Percentiles rank a stretch among this genome's conserved stretches.
These are phyloP conservation scores for Orobanche coerulescens DNA, from an alignment of 257 asterid genomes.

Conservation along the genomic window DNA sequence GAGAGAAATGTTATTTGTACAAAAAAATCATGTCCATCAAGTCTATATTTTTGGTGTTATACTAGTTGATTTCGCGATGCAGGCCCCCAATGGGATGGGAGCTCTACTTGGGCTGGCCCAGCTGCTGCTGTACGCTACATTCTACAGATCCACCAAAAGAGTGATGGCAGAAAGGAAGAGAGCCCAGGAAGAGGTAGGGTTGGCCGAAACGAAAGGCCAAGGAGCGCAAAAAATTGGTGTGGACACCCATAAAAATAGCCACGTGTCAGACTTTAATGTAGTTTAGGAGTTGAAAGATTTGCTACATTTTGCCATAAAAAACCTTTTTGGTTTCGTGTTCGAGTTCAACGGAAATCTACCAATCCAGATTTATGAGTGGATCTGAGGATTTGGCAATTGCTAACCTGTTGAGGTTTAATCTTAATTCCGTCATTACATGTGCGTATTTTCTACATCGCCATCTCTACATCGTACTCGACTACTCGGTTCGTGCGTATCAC, in stretches of 20 bases:
- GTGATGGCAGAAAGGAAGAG: constrained; percentile 44
- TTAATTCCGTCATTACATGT: no score
- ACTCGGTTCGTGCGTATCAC: no score
- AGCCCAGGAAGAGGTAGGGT: constrained; percentile 33
- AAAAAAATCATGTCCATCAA: no score
- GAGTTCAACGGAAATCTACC: neutral
- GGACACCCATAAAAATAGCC: constrained; percentile 16
- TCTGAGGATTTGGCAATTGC: constrained; percentile 1
- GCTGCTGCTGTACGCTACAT: constrained; percentile 56
- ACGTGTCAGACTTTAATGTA: neutral
- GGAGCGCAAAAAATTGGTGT: constrained; percentile 29
- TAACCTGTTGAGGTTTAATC: constrained; percentile 18
- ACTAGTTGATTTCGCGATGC: neutral
- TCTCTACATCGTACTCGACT: neutral
- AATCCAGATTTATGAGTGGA: neutral
- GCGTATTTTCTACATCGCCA: neutral
- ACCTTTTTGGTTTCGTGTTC: neutral
- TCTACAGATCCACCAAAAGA: constrained; percentile 54
- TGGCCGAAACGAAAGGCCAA: constrained; percentile 25
- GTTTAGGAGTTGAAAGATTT: constrained; percentile 1
- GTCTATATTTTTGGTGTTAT: no score
- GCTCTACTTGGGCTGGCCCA: constrained; percentile 67
- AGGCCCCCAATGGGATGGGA: constrained; percentile 83
- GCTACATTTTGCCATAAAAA: neutral
- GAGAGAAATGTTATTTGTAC: no score